Percentiles rank a stretch among this genome's conserved stretches.
phyloP scores from a whole-genome alignment of 805 yeast species.

The Yarrowia divulgata region DNA sequence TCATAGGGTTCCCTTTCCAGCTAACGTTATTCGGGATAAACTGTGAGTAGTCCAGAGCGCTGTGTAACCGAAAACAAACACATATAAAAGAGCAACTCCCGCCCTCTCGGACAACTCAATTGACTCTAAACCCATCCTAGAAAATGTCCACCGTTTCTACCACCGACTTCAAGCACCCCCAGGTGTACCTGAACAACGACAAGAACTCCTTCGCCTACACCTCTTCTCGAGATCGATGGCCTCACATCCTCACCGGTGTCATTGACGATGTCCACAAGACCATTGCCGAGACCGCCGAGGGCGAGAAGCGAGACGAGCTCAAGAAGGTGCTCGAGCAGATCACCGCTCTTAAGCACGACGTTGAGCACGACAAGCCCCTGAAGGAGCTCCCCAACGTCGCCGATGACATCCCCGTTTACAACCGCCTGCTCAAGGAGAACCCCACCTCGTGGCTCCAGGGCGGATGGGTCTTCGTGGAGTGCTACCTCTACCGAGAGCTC shows the following conservation, averaged over 20 bases:
- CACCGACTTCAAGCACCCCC: slow-evolving; percentile 41
- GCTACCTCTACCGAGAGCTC: slow-evolving; percentile 73
- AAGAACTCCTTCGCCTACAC: slow-evolving; percentile 78
- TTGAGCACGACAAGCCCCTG: slow-evolving; percentile 53
- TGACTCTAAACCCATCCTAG: not conserved
- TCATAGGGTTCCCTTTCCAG: slow-evolving; percentile 21
- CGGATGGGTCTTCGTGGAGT: slow-evolving; percentile 91
- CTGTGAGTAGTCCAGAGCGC: slow-evolving; percentile 9
- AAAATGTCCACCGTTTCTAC: slow-evolving; percentile 39
- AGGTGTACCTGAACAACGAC: slow-evolving; percentile 68
- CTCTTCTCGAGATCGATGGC: slow-evolving; percentile 87
- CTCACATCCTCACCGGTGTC: slow-evolving; percentile 73
- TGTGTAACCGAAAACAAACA: slow-evolving; percentile 10
- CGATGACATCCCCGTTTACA: slow-evolving; percentile 62
- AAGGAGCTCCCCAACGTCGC: slow-evolving; percentile 53
- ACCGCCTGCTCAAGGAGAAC: slow-evolving; percentile 57
- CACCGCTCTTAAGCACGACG: slow-evolving; percentile 52
- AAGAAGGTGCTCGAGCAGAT: slow-evolving; percentile 55
- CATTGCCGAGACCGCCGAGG: slow-evolving; percentile 46
- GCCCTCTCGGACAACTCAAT: not conserved
- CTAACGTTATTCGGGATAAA: slow-evolving; percentile 26
- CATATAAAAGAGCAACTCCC: slow-evolving; percentile 22
- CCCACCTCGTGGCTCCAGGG: slow-evolving; percentile 76
- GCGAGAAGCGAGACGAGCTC: slow-evolving; percentile 56
- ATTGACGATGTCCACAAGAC: slow-evolving; percentile 64